Evolutionary conservation across 2,329 filamentous ascomycete genomes (phyloP).

Genomic region (Myriosclerotinia duriaeana): DNA sequence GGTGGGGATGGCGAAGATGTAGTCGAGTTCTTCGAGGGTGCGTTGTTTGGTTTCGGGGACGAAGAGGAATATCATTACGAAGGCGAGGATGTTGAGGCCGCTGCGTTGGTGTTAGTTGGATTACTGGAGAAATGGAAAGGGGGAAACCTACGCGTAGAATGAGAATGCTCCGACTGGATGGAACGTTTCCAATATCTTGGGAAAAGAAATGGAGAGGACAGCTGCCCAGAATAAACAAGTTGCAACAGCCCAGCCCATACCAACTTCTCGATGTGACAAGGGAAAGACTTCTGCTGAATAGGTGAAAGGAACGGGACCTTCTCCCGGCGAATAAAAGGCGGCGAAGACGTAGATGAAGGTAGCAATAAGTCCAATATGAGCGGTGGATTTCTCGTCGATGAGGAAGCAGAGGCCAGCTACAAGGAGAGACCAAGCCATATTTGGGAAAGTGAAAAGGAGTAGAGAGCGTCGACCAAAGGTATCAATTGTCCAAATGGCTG

Average conservation of each 20-base stretch:
- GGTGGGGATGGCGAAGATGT: slow-evolving; percentile 49
- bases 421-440: slow-evolving; percentile 65
- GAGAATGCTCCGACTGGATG: slow-evolving; percentile 48
- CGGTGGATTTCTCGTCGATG: slow-evolving; percentile 42
- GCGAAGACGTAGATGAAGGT: slow-evolving; percentile 64
- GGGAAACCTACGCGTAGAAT: slow-evolving; percentile 46
- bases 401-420: slow-evolving; percentile 59
- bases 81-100: slow-evolving; percentile 54
- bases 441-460: slow-evolving; percentile 63
- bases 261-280: slow-evolving; percentile 60
- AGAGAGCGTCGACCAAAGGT: slow-evolving; percentile 61
- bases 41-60: slow-evolving; percentile 58
- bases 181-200: slow-evolving; percentile 31
- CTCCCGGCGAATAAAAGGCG: slow-evolving; percentile 64
- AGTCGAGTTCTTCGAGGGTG: slow-evolving; percentile 42
- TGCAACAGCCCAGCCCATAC: slow-evolving; percentile 62
- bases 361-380: slow-evolving; percentile 54
- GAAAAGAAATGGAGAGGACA: slow-evolving; percentile 57
- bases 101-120: background rate
- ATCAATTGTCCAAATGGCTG: slow-evolving; percentile 60
- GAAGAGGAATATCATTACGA: slow-evolving; percentile 56
- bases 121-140: background rate
- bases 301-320: slow-evolving; percentile 60
- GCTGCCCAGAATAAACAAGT: slow-evolving; percentile 59
- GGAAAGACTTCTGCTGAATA: slow-evolving; percentile 64